phyloP scores from a whole-genome alignment of 345 rosid genomes.

The Erucastrum elatum region DNA sequence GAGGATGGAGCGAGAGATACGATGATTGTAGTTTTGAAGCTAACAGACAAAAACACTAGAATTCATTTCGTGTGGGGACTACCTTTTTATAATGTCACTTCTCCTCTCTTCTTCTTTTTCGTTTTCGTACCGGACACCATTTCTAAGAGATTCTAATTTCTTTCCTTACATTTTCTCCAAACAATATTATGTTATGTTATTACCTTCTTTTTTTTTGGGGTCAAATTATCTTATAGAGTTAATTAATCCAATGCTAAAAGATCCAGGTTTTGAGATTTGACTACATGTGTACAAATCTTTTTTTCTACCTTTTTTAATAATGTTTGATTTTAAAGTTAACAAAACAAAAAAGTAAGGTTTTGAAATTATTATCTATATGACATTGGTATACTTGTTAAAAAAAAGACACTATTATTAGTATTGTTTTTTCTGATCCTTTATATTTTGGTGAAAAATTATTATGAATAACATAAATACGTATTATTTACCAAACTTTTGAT shows the following conservation, averaged over 20 bases:
- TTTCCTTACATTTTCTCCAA: neutral
- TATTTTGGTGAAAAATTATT: too few species aligned
- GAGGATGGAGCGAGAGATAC: slow-evolving; percentile 16
- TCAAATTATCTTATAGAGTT: neutral
- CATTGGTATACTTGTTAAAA: too few species aligned
- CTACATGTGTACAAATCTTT: too few species aligned
- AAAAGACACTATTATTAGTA: too few species aligned
- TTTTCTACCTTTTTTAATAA: too few species aligned
- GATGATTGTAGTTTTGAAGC: slow-evolving; percentile 33
- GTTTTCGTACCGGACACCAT: neutral
- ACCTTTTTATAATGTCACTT: neutral
- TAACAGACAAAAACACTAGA: slow-evolving; percentile 29
- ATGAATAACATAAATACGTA: too few species aligned
- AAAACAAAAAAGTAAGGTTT: too few species aligned
- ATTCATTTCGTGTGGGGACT: slow-evolving; percentile 14
- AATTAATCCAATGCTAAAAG: neutral
- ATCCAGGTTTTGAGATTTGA: too few species aligned
- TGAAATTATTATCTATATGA: too few species aligned
- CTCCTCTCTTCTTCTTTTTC: neutral
- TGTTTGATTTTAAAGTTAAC: too few species aligned
- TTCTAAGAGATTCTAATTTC: neutral
- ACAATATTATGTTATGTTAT: neutral
- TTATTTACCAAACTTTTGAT: neutral
- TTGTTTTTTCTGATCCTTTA: too few species aligned
- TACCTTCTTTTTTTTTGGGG: neutral